phyloP scores from a whole-genome alignment of 2,329 filamentous ascomycete species.

The Plectosphaerella plurivora region DNA sequence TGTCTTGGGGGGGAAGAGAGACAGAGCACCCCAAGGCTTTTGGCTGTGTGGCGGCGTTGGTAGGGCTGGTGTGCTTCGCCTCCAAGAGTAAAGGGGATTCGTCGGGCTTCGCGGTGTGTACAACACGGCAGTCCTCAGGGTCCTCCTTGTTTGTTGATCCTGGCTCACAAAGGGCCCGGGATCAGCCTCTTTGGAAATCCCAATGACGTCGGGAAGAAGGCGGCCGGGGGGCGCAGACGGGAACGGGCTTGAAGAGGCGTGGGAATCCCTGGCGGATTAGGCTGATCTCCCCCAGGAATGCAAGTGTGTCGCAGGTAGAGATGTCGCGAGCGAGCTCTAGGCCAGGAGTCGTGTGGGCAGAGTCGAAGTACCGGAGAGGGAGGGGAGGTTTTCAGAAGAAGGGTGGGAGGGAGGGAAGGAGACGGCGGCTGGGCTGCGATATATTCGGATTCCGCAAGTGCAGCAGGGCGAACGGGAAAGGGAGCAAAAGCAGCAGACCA shows the following conservation, averaged over 20 bases:
- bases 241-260: no score
- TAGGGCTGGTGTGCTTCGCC: not conserved
- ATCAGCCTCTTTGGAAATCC: not conserved
- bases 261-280: not conserved
- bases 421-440: not conserved
- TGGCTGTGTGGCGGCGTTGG: slow-evolving; percentile 8
- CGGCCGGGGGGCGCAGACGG: not conserved
- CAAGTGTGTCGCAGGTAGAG: not conserved
- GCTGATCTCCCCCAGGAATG: not conserved
- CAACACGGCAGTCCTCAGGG: not conserved
- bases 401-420: not conserved
- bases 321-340: not conserved
- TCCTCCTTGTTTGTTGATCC: not conserved
- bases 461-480: not conserved
- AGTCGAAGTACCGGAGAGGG: not conserved
- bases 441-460: not conserved
- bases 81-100: not conserved
- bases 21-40: not conserved
- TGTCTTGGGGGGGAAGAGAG: slow-evolving; percentile 1
- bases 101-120: not conserved
- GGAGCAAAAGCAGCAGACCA: no score
- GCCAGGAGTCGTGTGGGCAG: not conserved
- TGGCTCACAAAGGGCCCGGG: not conserved
- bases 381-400: not conserved
- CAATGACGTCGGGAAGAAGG: not conserved